Evolutionary conservation across 257 asterid species (phyloP).

Genomic region (Craterostigma plantagineum): DNA sequence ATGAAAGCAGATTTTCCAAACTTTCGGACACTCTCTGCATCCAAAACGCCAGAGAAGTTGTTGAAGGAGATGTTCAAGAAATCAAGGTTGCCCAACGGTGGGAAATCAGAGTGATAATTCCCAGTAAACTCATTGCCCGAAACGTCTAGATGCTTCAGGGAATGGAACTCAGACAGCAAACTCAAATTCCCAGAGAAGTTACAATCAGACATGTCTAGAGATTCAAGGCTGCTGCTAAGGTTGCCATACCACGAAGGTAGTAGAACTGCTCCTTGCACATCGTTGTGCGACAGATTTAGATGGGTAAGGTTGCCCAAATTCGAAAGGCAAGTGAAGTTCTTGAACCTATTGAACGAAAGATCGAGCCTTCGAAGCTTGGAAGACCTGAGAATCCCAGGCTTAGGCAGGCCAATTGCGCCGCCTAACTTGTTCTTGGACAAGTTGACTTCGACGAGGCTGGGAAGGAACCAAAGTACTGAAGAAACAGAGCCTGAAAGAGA

Average conservation of each 20-base stretch:
- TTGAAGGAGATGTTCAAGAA: conserved; percentile 69
- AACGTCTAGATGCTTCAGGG: conserved; percentile 35
- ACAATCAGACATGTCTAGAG: conserved; percentile 43
- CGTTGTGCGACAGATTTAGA: conserved; percentile 52
- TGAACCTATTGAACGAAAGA: conserved; percentile 65
- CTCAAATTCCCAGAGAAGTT: conserved; percentile 36
- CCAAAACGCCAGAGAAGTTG: conserved; percentile 31
- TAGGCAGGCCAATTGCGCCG: conserved; percentile 27
- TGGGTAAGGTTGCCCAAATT: conserved; percentile 20
- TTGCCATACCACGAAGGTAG: conserved; percentile 33
- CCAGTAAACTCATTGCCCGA: conserved; percentile 39
- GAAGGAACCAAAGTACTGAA: conserved; percentile 32
- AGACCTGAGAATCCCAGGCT: conserved; percentile 4
- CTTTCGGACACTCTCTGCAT: conserved; percentile 12
- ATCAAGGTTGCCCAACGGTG: conserved; percentile 23
- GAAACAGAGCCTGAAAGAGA: conserved; percentile 52
- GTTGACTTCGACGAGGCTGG: conserved; percentile 32
- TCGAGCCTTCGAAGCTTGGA: conserved; percentile 29
- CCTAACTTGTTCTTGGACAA: conserved; percentile 63
- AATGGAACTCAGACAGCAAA: conserved; percentile 24
- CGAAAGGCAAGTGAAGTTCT: conserved; percentile 24
- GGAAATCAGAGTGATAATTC: conserved; percentile 48
- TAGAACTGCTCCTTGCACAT: conserved; percentile 8
- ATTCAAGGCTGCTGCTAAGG: conserved; percentile 34
- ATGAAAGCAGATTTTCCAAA: conserved; percentile 40